Conservation (phyloP, 2,329 filamentous ascomycete genomes). For the Clonostachys chloroleuca region DNA sequence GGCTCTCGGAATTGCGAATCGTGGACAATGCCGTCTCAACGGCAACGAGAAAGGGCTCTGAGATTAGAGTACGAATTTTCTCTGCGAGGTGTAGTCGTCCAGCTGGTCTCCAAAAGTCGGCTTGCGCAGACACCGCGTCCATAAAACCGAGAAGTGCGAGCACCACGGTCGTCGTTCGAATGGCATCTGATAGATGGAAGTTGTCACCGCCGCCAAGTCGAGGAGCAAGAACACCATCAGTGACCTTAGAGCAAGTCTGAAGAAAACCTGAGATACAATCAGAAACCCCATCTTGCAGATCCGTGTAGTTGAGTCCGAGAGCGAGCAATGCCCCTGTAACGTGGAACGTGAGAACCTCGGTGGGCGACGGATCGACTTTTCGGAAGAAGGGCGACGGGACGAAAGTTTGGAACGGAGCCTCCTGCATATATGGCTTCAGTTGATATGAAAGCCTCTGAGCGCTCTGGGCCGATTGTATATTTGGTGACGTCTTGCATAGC, state of each 20-base stretch:
- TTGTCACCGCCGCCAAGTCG: conserved; percentile 51
- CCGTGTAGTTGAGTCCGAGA: conserved; percentile 68
- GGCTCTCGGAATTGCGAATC: conserved; percentile 71
- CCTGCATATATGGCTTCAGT: conserved; percentile 78
- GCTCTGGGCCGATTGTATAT: conserved; percentile 64
- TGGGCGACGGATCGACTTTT: conserved; percentile 80
- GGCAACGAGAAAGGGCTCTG: conserved; percentile 78
- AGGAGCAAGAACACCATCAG: conserved; percentile 48
- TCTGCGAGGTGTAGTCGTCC: conserved; percentile 72
- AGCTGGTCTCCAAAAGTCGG: conserved; percentile 74
- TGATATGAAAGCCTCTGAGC: conserved; percentile 77
- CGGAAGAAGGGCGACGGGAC: conserved; percentile 77
- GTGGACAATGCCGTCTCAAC: conserved; percentile 89
- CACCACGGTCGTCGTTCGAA: conserved; percentile 69
- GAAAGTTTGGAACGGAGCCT: conserved; percentile 77
- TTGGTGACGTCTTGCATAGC: conserved; percentile 83
- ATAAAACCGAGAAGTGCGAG: conserved; percentile 89
- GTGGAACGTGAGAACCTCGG: conserved; percentile 76
- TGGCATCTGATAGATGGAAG: conserved; percentile 60
- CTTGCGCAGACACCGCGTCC: conserved; percentile 72
- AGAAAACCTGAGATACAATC: conserved; percentile 69
- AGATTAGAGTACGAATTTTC: conserved; percentile 68
- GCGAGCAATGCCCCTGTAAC: conserved; percentile 79
- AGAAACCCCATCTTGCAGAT: conserved; percentile 62
- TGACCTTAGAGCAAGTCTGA: conserved; percentile 61